Evolutionary conservation across 192 early-diverging fungal species (phyloP).

Genomic region (Dimargaris xerosporica): DNA sequence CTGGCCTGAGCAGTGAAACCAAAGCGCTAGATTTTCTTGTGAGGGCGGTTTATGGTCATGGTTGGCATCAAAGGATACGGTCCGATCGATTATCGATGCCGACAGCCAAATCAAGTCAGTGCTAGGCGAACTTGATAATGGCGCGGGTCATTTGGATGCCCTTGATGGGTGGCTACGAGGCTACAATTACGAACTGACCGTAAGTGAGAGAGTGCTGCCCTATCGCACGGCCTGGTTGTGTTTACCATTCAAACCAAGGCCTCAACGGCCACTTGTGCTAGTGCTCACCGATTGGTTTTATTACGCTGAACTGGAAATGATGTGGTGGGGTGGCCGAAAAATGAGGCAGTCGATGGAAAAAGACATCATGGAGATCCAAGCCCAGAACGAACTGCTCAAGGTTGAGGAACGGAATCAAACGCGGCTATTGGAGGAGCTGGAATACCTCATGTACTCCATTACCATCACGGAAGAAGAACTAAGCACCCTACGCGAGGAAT

Average conservation of each 20-base stretch:
- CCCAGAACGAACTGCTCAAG: conserved; percentile 81
- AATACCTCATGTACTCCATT: conserved; percentile 53
- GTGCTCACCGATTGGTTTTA: too few relatives aligned
- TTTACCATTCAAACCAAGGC: too few relatives aligned
- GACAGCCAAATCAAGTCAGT: conserved; percentile 72
- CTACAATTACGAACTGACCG: conserved; percentile 77
- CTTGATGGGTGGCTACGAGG: conserved; percentile 79
- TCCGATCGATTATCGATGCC: conserved; percentile 85
- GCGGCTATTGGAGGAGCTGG: conserved; percentile 67
- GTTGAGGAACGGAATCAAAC: conserved; percentile 81
- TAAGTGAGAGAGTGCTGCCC: conserved; percentile 16
- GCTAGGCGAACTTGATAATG: conserved; percentile 68
- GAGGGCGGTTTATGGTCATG: too few relatives aligned
- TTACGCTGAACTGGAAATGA: too few relatives aligned
- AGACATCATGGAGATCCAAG: conserved; percentile 90
- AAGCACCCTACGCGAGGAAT: conserved; percentile 44
- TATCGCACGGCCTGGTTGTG: too few relatives aligned
- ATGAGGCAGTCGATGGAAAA: conserved; percentile 62
- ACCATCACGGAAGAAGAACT: conserved; percentile 43
- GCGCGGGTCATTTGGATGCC: conserved; percentile 59
- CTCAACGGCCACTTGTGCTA: too few relatives aligned
- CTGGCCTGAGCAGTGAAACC: too few relatives aligned
- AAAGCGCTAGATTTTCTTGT: too few relatives aligned
- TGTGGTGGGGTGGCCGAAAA: too few relatives aligned
- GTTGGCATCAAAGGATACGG: conserved; percentile 40